phyloP scores from a whole-genome alignment of 1,284 basidiomycete species.

The Coniophora puteana region DNA sequence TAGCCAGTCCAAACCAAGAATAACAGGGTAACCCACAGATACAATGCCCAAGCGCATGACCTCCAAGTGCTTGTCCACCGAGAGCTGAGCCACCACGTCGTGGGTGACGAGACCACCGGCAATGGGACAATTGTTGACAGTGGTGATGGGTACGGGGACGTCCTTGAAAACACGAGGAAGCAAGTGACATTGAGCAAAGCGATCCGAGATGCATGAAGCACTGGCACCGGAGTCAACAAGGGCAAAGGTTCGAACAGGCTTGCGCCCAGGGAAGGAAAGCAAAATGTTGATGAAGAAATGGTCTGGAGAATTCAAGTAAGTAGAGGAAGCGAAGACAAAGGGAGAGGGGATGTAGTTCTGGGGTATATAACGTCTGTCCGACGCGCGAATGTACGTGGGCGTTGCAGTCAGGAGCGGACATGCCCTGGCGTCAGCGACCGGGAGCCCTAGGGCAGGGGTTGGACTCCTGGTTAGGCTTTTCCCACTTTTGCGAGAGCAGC shows the following conservation, averaged over 20 bases:
- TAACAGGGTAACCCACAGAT: conserved; percentile 21
- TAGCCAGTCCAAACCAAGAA: conserved; percentile 31
- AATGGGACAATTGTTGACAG: conserved; percentile 33
- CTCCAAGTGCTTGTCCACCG: conserved; percentile 21
- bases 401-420: conserved; percentile 4
- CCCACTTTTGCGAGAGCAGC: conserved; percentile 17
- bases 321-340: conserved; percentile 12
- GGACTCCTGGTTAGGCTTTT: conserved; percentile 30
- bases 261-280: conserved; percentile 26
- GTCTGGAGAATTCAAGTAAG: conserved; percentile 12
- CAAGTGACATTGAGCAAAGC: conserved; percentile 26
- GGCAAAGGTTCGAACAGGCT: conserved; percentile 25
- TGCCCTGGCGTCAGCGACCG: conserved; percentile 24
- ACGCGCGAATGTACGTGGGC: conserved; percentile 14
- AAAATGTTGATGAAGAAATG: conserved; percentile 33
- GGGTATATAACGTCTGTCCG: conserved; percentile 13
- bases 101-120: conserved; percentile 32
- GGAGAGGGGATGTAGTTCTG: conserved; percentile 9
- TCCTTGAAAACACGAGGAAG: conserved; percentile 21
- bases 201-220: conserved; percentile 29
- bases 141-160: conserved; percentile 26
- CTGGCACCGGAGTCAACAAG: conserved; percentile 34
- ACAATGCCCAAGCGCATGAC: conserved; percentile 12
- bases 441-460: conserved; percentile 18
- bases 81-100: conserved; percentile 24